A percentile compares a stretch with the other conserved stretches of the same genome.
Evolutionary conservation across 176 grass and related monocot species (phyloP).

Genomic region (Carex littledalei): DNA sequence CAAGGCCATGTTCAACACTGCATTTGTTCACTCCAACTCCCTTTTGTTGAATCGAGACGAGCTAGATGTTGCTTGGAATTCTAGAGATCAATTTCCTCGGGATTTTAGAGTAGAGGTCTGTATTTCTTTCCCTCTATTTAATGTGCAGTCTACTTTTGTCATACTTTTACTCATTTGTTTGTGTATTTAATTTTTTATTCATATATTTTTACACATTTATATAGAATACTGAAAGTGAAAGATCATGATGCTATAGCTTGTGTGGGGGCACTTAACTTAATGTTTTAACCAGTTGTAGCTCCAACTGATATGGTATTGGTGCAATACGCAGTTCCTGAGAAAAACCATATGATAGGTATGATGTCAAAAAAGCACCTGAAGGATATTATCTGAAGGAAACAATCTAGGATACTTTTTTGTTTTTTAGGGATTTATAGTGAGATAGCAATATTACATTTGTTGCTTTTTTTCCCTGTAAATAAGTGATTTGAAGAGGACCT

Average conservation of each 20-base stretch:
- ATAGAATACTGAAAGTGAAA: constrained; percentile 28
- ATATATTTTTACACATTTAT: not conserved
- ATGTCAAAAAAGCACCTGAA: not conserved
- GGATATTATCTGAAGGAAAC: not conserved
- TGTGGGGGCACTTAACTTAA: not conserved
- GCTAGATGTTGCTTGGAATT: constrained; percentile 84
- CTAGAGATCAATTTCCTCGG: constrained; percentile 67
- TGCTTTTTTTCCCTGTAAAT: not conserved
- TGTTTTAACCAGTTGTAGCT: not conserved
- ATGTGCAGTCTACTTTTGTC: not conserved
- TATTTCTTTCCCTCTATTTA: constrained; percentile 14
- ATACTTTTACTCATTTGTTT: not conserved
- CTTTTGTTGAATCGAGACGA: constrained; percentile 76
- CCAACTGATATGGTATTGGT: not conserved
- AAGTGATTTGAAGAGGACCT: constrained; percentile 4
- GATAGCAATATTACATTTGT: not conserved
- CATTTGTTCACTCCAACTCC: constrained; percentile 77
- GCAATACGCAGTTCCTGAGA: not conserved
- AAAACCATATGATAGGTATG: not conserved
- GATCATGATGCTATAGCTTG: not conserved
- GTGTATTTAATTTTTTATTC: not conserved
- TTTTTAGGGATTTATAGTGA: not conserved
- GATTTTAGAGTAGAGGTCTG: constrained; percentile 87
- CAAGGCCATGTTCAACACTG: constrained; percentile 90
- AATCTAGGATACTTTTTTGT: not conserved